Base-by-base conservation (phyloP, 192 early-diverging fungal species). In the Podila epigama region DNA sequence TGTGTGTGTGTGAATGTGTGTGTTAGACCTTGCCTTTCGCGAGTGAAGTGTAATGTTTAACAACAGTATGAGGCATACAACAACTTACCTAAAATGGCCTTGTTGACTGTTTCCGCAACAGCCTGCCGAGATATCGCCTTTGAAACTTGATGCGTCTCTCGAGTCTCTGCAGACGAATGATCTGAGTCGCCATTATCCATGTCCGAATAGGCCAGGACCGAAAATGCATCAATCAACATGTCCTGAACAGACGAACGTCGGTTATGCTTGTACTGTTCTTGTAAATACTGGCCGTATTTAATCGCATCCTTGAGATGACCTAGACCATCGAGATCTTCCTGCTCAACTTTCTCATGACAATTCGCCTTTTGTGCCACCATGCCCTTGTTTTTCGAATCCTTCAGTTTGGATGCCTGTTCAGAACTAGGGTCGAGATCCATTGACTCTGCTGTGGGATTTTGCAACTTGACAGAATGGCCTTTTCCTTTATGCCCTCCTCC, bases 161-260 rank as follows among this genome's bases (percentile, higher is more conserved):
- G 33, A 11, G 25, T 32, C 32, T 6, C 52, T 54, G 77, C 81
- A 28, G 67, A 62, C 7, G 82, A 69, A 53, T 89, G 86, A 12
- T 91, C 65, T 25, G 88, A 68, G 22, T 79, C 79, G 63, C 85
- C 86, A 42, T 82, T 41, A 20, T 69, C 72, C 6, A 88, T 82
- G 33, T 94, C 87, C 12, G 86, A 63, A 51, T 94, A 93, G 2
- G 93, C 90, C 28, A 93, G 72, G 29, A 94, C 78, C 11, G 92
- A 89, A 63, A 94, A 92, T 4, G 88, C 75, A 50, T 91, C 86
- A 32, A 79, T 42, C 41, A 63, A n/a, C 58, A 61, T 79, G 25
- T 63, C 50, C n/a, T 68, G 61, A 40, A 75, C 64, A 60, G n/a
- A 62, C 1, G 37, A 40, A 22, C 54, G 51, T 3, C 27, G 42